A percentile compares a stretch with the other conserved stretches of the same genome.
Evolutionary conservation across 257 asterid genomes (phyloP).

Genomic region (Verbena officinalis): DNA sequence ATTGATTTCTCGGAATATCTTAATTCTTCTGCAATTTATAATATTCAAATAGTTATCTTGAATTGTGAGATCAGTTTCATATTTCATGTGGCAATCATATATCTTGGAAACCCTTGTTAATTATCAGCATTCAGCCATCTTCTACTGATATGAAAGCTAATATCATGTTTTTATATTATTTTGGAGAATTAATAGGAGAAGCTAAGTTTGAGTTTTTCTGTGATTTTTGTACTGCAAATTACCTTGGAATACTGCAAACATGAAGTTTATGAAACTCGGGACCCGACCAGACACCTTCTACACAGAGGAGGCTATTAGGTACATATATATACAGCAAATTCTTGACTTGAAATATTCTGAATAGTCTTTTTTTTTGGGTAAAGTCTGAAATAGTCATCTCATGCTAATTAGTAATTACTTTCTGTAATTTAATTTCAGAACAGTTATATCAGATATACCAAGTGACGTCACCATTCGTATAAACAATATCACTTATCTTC

Average conservation of each 20-base stretch:
- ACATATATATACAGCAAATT: background rate
- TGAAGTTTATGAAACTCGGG: conserved; percentile 91
- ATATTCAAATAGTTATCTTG: no score
- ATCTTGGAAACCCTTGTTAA: no score
- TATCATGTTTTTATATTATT: no score
- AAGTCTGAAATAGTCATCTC: background rate
- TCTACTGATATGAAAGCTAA: no score
- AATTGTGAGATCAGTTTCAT: no score
- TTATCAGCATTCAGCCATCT: no score
- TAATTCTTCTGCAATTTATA: no score
- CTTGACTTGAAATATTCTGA: conserved; percentile 36
- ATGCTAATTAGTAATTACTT: background rate
- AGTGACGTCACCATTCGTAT: conserved; percentile 53
- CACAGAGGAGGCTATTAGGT: conserved; percentile 79
- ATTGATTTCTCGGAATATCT: background rate
- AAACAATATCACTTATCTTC: conserved; percentile 47
- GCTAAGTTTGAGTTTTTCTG: no score
- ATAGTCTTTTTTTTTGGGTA: no score
- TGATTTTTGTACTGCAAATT: conserved; percentile 8
- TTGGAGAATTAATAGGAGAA: no score
- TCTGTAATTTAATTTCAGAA: conserved; percentile 37
- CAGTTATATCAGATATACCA: conserved; percentile 52
- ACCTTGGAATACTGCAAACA: conserved; percentile 25
- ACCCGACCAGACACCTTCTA: conserved; percentile 75
- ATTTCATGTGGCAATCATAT: no score